Evolutionary conservation across 495 filamentous ascomycete genomes (phyloP).

Genomic region (Chaetomium cochliodes): DNA sequence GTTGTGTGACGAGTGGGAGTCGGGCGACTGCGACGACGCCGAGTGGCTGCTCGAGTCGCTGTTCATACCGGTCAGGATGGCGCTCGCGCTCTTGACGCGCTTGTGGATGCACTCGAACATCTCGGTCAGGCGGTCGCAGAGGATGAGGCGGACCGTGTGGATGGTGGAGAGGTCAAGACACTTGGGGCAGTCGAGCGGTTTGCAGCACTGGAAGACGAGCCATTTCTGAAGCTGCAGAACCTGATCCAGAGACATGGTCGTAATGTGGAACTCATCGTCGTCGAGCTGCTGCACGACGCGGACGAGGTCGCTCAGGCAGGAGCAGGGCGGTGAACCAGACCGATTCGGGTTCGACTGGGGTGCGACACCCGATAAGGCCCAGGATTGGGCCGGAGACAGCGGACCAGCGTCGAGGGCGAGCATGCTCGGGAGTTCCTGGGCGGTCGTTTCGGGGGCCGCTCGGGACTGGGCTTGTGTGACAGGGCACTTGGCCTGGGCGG

Average conservation of each 20-base stretch:
- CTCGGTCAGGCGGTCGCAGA: conserved; percentile 22
- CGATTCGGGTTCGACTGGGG: not conserved
- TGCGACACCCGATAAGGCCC: not conserved
- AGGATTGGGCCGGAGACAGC: not conserved
- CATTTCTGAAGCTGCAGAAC: conserved; percentile 21
- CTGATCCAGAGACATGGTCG: conserved; percentile 20
- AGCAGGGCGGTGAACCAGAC: not conserved
- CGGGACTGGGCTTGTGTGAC: not conserved
- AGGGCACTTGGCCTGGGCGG: not conserved
- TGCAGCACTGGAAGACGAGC: conserved; percentile 23
- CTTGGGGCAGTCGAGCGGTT: conserved; percentile 15
- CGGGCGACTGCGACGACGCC: conserved; percentile 3
- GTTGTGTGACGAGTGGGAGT: no score
- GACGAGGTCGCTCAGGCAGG: conserved; percentile 14
- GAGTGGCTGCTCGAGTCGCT: conserved; percentile 5
- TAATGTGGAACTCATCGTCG: conserved; percentile 22
- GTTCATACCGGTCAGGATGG: not conserved
- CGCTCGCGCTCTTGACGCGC: conserved; percentile 14
- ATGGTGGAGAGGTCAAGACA: conserved; percentile 10
- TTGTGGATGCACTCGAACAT: conserved; percentile 22
- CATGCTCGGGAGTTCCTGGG: not conserved
- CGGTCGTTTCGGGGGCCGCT: not conserved
- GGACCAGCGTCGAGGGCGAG: not conserved
- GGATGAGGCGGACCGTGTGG: conserved; percentile 19
- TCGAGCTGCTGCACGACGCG: conserved; percentile 20